Evolutionary conservation across 1,284 basidiomycete species (phyloP).

Genomic region (Hymenochaete sp.): DNA sequence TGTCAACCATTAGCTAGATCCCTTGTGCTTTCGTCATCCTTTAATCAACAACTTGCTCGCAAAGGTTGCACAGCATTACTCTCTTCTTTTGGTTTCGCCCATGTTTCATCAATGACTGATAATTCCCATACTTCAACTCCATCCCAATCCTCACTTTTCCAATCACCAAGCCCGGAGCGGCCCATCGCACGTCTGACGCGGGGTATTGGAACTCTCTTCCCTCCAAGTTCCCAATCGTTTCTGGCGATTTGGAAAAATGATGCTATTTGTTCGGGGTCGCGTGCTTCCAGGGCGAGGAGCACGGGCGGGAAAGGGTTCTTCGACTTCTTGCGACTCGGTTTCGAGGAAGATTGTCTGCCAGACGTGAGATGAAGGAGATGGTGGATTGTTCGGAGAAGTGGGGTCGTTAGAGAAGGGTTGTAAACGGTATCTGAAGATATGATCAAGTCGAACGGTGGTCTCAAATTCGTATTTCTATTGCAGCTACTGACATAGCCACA

Average conservation of each 20-base stretch:
- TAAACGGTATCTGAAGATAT: slow-evolving; percentile 85
- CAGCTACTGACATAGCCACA: slow-evolving; percentile 14
- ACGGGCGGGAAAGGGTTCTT: slow-evolving; percentile 32
- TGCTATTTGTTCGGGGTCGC: slow-evolving; percentile 63
- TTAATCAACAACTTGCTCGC: no score
- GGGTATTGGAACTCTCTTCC: slow-evolving; percentile 50
- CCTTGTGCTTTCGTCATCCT: no score
- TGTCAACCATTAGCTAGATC: no score
- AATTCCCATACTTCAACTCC: slow-evolving; percentile 72
- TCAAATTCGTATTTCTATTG: slow-evolving; percentile 26
- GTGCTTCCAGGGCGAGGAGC: slow-evolving; percentile 69
- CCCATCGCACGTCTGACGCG: slow-evolving; percentile 58
- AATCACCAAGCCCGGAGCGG: slow-evolving; percentile 41
- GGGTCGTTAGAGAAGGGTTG: slow-evolving; percentile 49
- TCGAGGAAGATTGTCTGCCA: background rate
- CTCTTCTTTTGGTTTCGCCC: no score
- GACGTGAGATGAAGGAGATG: slow-evolving; percentile 30
- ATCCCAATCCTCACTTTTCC: slow-evolving; percentile 66
- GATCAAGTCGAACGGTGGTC: slow-evolving; percentile 69
- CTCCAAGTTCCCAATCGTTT: slow-evolving; percentile 42
- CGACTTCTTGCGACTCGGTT: background rate
- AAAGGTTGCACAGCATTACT: no score
- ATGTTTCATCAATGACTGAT: no score
- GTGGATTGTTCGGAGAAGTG: slow-evolving; percentile 64
- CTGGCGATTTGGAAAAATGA: slow-evolving; percentile 39